Evolutionary conservation across 2,329 filamentous ascomycete species (phyloP).

Genomic region (Pyricularia grisea): DNA sequence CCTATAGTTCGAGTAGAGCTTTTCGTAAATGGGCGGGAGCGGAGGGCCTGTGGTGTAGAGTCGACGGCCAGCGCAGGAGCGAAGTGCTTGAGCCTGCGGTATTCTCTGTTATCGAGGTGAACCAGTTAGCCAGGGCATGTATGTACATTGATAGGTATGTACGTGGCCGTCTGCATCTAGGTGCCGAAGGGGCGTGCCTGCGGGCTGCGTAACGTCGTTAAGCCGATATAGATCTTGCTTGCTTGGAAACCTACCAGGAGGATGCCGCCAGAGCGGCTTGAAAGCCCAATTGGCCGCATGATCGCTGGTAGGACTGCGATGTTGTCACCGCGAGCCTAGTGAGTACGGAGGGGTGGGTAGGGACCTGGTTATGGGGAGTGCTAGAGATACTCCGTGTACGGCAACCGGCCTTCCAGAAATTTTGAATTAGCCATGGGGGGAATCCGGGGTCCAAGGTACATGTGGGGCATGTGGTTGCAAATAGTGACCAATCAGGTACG

Average conservation of each 20-base stretch:
- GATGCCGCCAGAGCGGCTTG: constrained; percentile 36
- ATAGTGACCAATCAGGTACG: background rate
- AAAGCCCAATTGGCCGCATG: constrained; percentile 43
- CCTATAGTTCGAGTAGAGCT: constrained; percentile 66
- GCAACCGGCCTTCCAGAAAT: background rate
- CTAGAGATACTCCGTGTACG: background rate
- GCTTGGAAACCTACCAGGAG: constrained; percentile 27
- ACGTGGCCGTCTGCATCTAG: background rate
- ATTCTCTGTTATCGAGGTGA: constrained; percentile 19
- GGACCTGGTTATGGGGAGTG: background rate
- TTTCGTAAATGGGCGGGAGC: constrained; percentile 66
- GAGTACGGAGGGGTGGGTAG: background rate
- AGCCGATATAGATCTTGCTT: background rate
- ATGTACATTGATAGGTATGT: background rate
- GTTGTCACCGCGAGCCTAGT: background rate
- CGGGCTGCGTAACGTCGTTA: background rate
- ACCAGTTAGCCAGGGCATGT: constrained; percentile 3
- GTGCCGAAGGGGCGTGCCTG: background rate
- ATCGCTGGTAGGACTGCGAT: constrained; percentile 8
- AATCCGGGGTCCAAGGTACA: background rate
- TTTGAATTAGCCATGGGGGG: background rate
- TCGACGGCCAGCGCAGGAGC: constrained; percentile 18
- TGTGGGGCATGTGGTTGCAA: background rate
- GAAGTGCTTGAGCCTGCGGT: constrained; percentile 22
- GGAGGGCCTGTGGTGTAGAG: constrained; percentile 29